Evolutionary conservation across 257 asterid genomes (phyloP), one percentile per base, ranked within the genome.

Genomic region (Lithospermum erythrorhizon): DNA sequence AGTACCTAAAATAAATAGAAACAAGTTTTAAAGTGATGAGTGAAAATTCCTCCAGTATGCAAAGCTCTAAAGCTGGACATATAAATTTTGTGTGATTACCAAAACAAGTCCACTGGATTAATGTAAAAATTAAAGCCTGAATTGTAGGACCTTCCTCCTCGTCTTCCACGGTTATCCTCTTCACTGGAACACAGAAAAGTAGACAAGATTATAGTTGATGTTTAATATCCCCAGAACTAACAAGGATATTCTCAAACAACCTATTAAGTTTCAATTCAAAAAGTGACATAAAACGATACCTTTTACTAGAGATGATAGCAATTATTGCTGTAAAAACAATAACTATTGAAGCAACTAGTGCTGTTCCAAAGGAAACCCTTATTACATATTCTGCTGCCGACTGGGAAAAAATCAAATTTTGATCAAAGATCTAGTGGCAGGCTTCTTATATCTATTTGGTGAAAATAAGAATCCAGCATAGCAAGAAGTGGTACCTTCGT

Each of bases 321-420:
- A 91, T 84, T 27, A 91, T 91, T 8, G 98, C 69, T 53, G 95
- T 84, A 73, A 76, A 91, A 58, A 91, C 98, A 68, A 91, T 65
- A 21, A 91, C 89, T 61, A 91, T 86, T 54, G 97, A 91, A 61
- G 98, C 98, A 72, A 91, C 83, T 70, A 91, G 75, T 37, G 98
- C 87, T n/a, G 98, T 91, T 73, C 98, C 97, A 65, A 91, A 91
- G 57, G 98, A 84, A 70, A 89, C 95, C 78, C 97, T 86, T 72
- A 86, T 84, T 57, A 86, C 3, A 77, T 91, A 91, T 81, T 89
- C 97, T 24, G 87, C 90, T 21, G 90, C 94, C 71, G 71, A 74
- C 97, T 91, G 94, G 57, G 65, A 67, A 67, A 70, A 23, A 57
- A 32, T 35, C 6, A 14, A 53, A 17, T 45, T 19, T 55, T 30